Evolutionary conservation across 2,329 filamentous ascomycete species (phyloP).

Genomic region (Alternaria burnsii): DNA sequence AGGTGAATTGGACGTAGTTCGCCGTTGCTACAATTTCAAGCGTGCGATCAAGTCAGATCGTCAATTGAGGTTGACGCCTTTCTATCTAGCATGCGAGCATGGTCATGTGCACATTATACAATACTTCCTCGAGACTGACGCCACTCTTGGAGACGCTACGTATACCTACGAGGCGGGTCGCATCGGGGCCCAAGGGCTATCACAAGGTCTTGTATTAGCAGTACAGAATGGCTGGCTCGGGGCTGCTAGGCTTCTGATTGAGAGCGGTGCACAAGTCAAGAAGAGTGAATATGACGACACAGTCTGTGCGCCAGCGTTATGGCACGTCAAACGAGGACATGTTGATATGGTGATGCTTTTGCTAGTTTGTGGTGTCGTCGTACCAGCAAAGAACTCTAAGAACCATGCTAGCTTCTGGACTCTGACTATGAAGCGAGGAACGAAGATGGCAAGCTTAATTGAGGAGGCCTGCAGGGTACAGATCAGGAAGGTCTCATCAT

Average conservation of each 20-base stretch:
- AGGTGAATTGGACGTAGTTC: neutral
- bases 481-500: neutral
- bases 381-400: neutral
- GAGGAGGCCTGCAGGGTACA: neutral
- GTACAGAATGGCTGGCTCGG: neutral
- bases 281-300: no score
- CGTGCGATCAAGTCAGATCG: neutral
- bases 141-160: neutral
- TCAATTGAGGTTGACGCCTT: neutral
- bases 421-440: neutral
- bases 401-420: neutral
- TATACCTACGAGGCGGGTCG: neutral
- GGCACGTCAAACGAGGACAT: neutral
- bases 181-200: neutral
- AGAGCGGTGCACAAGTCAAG: neutral
- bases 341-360: conserved; percentile 2
- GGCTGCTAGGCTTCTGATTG: neutral
- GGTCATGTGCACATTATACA: neutral
- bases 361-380: conserved; percentile 1
- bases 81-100: neutral
- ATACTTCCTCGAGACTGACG: neutral
- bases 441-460: neutral
- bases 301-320: neutral
- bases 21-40: neutral
- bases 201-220: neutral